phyloP scores from a whole-genome alignment of 2,329 filamentous ascomycete genomes.

The Arthrinium puccinioides region DNA sequence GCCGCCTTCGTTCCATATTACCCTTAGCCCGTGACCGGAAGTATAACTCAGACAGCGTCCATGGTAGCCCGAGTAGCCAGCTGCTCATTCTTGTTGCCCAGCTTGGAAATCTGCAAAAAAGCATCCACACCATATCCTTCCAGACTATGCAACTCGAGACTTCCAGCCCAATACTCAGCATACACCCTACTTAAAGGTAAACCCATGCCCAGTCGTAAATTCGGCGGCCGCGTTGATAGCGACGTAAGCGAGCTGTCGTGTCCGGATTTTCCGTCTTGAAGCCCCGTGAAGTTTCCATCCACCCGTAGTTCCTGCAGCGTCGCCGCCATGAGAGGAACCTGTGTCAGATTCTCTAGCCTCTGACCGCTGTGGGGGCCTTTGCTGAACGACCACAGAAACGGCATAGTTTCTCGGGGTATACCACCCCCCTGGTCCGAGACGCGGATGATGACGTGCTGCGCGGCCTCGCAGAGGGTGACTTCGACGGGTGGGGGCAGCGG shows the following conservation, averaged over 20 bases:
- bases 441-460: conserved; percentile 91
- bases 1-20: too few species aligned
- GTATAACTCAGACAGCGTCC: conserved; percentile 73
- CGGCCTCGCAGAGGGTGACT: conserved; percentile 87
- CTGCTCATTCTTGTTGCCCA: conserved; percentile 98
- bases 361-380: conserved; percentile 77
- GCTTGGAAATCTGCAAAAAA: conserved; percentile 90
- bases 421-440: conserved; percentile 95
- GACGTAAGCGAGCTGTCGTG: conserved; percentile 64
- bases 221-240: conserved; percentile 75
- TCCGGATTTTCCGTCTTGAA: background rate
- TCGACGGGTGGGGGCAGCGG: conserved; percentile 73
- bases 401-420: conserved; percentile 75
- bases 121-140: conserved; percentile 95
- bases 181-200: conserved; percentile 90
- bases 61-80: conserved; percentile 71
- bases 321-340: conserved; percentile 85
- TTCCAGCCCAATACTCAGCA: conserved; percentile 96
- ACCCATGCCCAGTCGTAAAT: conserved; percentile 85
- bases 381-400: conserved; percentile 93
- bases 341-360: conserved; percentile 75
- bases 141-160: conserved; percentile 80
- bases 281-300: conserved; percentile 21
- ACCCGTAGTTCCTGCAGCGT: conserved; percentile 80
- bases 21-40: too few species aligned